These are phyloP conservation scores for Halophytophthora polymorphica DNA, from an alignment of 352 stramenopile species.

Conservation along the genomic window DNA sequence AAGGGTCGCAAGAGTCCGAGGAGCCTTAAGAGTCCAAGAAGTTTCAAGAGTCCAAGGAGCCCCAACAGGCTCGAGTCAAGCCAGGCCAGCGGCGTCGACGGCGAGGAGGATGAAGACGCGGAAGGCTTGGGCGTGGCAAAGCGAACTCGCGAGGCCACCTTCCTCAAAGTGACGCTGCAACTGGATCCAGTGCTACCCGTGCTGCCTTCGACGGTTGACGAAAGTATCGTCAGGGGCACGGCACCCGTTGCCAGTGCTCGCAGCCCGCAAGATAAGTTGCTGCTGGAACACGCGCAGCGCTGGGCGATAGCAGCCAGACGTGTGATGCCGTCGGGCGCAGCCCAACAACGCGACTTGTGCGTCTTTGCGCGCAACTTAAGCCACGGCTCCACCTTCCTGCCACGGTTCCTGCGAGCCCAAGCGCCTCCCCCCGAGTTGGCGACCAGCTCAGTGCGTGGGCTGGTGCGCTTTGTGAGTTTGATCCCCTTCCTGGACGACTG, in stretches of 20 bases:
- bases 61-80: background rate
- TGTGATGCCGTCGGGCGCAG: constrained; percentile 12
- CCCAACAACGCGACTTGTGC: constrained; percentile 42
- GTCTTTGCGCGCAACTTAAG: constrained; percentile 78
- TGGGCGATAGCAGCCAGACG: constrained; percentile 17
- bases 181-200: constrained; percentile 78
- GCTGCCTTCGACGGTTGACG: background rate
- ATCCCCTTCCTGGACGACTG: constrained; percentile 92
- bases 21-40: constrained; percentile 8
- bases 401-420: constrained; percentile 74
- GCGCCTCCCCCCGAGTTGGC: constrained; percentile 46
- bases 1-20: constrained; percentile 2
- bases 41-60: constrained; percentile 4
- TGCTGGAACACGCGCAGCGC: constrained; percentile 22
- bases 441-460: constrained; percentile 20
- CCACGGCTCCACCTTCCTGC: constrained; percentile 61
- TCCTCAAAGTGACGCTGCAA: constrained; percentile 85
- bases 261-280: constrained; percentile 21
- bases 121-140: constrained; percentile 30
- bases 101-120: constrained; percentile 31
- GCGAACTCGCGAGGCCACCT: constrained; percentile 65
- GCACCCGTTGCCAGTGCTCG: constrained; percentile 3
- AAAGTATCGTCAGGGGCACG: constrained; percentile 20
- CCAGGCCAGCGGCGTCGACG: constrained; percentile 18
- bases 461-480: constrained; percentile 89